Conservation (phyloP, 106 monocot genomes). For the Dioscorea zingiberensis region DNA sequence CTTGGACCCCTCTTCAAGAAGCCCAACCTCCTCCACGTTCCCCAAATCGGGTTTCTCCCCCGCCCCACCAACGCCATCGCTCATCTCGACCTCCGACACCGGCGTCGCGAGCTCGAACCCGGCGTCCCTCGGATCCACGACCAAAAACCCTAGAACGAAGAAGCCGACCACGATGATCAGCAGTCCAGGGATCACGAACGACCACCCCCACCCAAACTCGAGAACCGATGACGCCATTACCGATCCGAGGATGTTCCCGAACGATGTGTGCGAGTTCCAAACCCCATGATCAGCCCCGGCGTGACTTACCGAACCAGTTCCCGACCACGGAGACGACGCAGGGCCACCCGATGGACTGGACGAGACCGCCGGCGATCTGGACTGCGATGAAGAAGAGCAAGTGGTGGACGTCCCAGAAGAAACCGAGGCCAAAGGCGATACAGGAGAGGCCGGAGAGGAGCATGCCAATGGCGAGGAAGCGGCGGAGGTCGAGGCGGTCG, state of each 20-base stretch:
- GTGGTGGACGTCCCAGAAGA: constrained; percentile 46
- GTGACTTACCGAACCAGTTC: constrained; percentile 82
- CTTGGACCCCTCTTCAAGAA: neutral
- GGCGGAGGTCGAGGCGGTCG: constrained; percentile 67
- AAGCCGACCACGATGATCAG: constrained; percentile 33
- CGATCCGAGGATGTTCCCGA: constrained; percentile 87
- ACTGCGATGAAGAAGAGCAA: constrained; percentile 49
- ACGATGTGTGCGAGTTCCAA: constrained; percentile 89
- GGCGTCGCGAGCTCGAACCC: constrained; percentile 13
- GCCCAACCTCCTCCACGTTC: constrained; percentile 22
- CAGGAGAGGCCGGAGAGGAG: constrained; percentile 40
- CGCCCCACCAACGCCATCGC: neutral
- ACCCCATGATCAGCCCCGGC: constrained; percentile 84
- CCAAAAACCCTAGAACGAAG: constrained; percentile 46
- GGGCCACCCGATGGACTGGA: constrained; percentile 85
- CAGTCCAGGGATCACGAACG: constrained; percentile 59
- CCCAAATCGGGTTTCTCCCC: constrained; percentile 1
- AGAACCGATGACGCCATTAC: constrained; percentile 66
- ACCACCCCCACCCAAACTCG: constrained; percentile 97
- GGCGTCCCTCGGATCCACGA: constrained; percentile 49
- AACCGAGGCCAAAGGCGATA: constrained; percentile 47
- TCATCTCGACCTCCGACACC: constrained; percentile 40
- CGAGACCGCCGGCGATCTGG: constrained; percentile 52
- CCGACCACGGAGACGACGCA: constrained; percentile 86
- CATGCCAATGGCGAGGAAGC: constrained; percentile 55